Evolutionary conservation across 805 yeast genomes (phyloP).

Genomic region (Pichia nanzhaoensis): DNA sequence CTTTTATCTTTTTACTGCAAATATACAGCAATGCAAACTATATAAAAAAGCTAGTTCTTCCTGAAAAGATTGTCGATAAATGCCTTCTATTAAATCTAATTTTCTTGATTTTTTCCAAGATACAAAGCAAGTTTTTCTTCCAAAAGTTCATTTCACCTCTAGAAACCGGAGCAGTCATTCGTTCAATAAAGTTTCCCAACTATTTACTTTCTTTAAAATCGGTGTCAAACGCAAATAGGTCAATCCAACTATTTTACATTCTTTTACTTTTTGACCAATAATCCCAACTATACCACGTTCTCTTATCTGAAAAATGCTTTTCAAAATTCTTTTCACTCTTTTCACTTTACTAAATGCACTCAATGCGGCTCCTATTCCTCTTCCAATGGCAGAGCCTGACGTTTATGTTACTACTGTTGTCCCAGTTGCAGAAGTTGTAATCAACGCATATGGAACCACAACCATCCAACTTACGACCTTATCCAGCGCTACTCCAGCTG

Average conservation of each 20-base stretch:
- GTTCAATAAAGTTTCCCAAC: slow-evolving; percentile 1
- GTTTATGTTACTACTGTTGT: slow-evolving; percentile 5
- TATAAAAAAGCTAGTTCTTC: no score
- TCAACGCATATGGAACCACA: slow-evolving; percentile 16
- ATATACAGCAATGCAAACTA: no score
- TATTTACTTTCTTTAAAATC: slow-evolving; percentile 2
- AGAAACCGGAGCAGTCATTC: neutral
- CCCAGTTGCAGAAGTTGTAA: slow-evolving; percentile 29
- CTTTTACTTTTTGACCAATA: slow-evolving; percentile 1
- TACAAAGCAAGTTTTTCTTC: no score
- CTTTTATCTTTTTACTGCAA: no score
- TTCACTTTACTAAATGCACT: slow-evolving; percentile 1
- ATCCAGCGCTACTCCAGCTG: slow-evolving; percentile 2
- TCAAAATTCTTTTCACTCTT: slow-evolving; percentile 4
- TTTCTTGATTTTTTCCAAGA: no score
- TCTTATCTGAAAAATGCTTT: slow-evolving; percentile 5
- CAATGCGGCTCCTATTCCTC: slow-evolving; percentile 15
- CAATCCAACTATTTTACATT: slow-evolving; percentile 5
- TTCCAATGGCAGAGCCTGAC: slow-evolving; percentile 18
- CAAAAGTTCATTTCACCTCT: no score
- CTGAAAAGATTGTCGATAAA: no score
- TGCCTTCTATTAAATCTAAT: no score
- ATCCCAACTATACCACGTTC: neutral
- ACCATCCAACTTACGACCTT: slow-evolving; percentile 4
- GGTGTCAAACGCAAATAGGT: neutral